Evolutionary conservation across 257 asterid species (phyloP), one percentile per base, ranked within the genome.

Genomic region (Sherardia arvensis): DNA sequence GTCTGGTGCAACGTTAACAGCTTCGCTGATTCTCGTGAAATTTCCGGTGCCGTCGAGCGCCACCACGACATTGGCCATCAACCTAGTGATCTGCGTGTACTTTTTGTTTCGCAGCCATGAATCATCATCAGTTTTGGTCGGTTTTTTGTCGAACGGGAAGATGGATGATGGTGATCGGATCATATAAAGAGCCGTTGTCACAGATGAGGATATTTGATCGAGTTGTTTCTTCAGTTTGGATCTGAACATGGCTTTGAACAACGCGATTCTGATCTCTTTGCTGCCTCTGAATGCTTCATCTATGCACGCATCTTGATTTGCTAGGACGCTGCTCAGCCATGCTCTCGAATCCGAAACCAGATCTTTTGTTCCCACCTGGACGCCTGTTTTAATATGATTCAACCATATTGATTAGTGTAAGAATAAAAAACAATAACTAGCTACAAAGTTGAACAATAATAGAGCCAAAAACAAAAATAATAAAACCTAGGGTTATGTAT

Each of bases 241-340:
- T 48, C 1, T n/a, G 2, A n/a, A n/a, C n/a, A n/a, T n/a, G n/a
- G 0, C 20, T n/a, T n/a, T n/a, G n/a, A n/a, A n/a, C 55, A 49
- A 14, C 20, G 5, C 14, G 5, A 54, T 54, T 66, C 69, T 49
- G 69, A 73, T 49, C 0, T 65, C 58, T 62, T 69, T 64, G 59
- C 68, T 64, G 63, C 70, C 47, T 4, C 72, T 74, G 20, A 78
- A 75, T 12, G 80, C 90, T 10, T 79, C 80, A n/a, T 49, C 25
- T 18, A 53, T 56, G 74, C 94, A 83, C 2, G 90, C 81, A 30
- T 81, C 87, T 72, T 81, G 87, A 60, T 83, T 81, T 20, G 57
- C 54, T 5, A 85, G 40, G 9, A 84, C 86, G 26, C 80, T 83
- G 59, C 87, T 83, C 33, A 83, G 59, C 90, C 87, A 81, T 63